Percentiles rank a stretch among this genome's conserved stretches.
phyloP scores from a whole-genome alignment of 805 yeast species.

The Wickerhamomyces bisporus region DNA sequence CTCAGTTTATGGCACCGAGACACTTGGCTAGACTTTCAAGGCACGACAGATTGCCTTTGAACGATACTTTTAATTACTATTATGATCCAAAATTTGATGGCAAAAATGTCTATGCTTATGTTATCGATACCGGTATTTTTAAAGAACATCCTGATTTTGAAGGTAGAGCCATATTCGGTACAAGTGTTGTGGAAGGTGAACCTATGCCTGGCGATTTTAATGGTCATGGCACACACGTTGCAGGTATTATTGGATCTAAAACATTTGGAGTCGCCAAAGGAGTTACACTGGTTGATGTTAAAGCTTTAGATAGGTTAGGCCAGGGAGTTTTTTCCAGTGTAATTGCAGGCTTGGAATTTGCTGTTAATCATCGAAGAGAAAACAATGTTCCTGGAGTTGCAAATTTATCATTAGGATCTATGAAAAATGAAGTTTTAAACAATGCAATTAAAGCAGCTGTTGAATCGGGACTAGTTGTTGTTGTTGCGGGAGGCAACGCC shows the following conservation, averaged over 20 bases:
- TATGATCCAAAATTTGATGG: constrained; percentile 48
- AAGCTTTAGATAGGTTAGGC: constrained; percentile 65
- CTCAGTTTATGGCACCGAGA: constrained; percentile 50
- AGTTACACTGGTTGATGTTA: constrained; percentile 61
- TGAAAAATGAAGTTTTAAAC: constrained; percentile 59
- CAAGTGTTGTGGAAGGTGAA: constrained; percentile 54
- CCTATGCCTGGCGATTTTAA: constrained; percentile 55
- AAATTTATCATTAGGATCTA: constrained; percentile 78
- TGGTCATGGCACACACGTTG: constrained; percentile 95
- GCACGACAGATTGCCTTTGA: constrained; percentile 30
- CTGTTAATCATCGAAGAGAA: constrained; percentile 50
- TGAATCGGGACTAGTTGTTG: constrained; percentile 64
- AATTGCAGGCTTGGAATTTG: constrained; percentile 60
- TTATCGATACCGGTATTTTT: constrained; percentile 81
- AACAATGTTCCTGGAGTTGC: constrained; percentile 51
- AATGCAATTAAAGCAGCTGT: constrained; percentile 73
- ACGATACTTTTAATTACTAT: constrained; percentile 35
- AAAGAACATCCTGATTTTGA: constrained; percentile 57
- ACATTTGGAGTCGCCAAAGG: constrained; percentile 81
- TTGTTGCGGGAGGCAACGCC: constrained; percentile 86
- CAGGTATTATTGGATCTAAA: constrained; percentile 78
- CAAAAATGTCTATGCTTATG: constrained; percentile 61
- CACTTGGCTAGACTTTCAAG: constrained; percentile 65
- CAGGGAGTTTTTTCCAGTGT: constrained; percentile 66
- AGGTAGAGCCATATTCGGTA: constrained; percentile 55